Conservation (phyloP, 2,329 filamentous ascomycete species). For the Ophiostoma perfectum region DNA sequence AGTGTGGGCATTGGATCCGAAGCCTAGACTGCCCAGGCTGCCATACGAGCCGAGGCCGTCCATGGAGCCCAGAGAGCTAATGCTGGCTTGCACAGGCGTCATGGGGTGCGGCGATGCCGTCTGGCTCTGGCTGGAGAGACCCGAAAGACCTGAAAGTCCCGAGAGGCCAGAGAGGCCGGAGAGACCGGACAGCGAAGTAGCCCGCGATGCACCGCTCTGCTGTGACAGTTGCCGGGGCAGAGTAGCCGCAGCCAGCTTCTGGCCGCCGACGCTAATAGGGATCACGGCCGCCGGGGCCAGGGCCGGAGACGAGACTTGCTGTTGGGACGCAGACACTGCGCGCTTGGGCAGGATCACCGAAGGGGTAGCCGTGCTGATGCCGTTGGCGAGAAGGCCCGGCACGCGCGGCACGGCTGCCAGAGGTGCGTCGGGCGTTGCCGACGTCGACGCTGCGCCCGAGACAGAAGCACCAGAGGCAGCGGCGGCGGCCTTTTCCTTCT, state of each 20-base stretch:
- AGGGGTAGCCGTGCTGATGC: slow-evolving; percentile 15
- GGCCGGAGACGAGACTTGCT: slow-evolving; percentile 29
- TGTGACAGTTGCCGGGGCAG: slow-evolving; percentile 64
- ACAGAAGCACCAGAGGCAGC: slow-evolving; percentile 34
- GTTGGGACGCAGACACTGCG: slow-evolving; percentile 48
- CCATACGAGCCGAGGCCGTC: slow-evolving; percentile 10
- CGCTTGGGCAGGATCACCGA: slow-evolving; percentile 38
- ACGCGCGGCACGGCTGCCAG: slow-evolving; percentile 24
- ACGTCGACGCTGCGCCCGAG: background rate
- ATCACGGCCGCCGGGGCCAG: slow-evolving; percentile 69
- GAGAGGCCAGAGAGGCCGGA: slow-evolving; percentile 34
- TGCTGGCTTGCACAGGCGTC: slow-evolving; percentile 57
- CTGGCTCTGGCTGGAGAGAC: background rate
- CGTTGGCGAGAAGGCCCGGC: slow-evolving; percentile 22
- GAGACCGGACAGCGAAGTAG: slow-evolving; percentile 55
- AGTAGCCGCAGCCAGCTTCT: slow-evolving; percentile 33
- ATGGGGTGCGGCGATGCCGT: slow-evolving; percentile 55
- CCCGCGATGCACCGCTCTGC: slow-evolving; percentile 63
- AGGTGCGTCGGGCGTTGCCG: background rate
- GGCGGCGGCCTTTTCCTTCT: slow-evolving; percentile 43
- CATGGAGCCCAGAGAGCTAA: slow-evolving; percentile 51
- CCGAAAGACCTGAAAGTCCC: background rate
- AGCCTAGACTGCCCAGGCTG: background rate
- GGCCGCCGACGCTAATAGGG: slow-evolving; percentile 41
- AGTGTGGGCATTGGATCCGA: too few species aligned